Percentiles rank a stretch among this genome's conserved stretches.
Evolutionary conservation across 1,139 yeast genomes (phyloP).

Genomic region (Hansenula anomala): DNA sequence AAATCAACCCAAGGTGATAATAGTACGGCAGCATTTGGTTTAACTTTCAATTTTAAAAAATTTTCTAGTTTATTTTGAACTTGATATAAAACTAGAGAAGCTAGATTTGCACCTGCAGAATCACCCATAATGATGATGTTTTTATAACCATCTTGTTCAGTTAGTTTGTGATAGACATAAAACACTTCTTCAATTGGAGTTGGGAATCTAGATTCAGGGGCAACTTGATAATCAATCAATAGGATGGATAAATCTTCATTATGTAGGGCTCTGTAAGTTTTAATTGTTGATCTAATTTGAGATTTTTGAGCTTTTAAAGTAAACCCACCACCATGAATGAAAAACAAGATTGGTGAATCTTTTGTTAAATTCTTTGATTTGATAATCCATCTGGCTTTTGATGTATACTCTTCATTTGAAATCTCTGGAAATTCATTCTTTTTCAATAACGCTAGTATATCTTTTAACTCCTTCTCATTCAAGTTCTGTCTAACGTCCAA

Average conservation of each 20-base stretch:
- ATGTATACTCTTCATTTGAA: background rate
- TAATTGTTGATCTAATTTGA: conserved; percentile 16
- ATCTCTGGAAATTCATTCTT: background rate
- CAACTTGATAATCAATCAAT: conserved; percentile 35
- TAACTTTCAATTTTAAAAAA: conserved; percentile 28
- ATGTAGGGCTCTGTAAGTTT: conserved; percentile 29
- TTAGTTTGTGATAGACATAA: conserved; percentile 27
- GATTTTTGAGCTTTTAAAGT: conserved; percentile 24
- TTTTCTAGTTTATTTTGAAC: conserved; percentile 16
- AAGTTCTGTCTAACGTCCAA: background rate
- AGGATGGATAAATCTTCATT: conserved; percentile 26
- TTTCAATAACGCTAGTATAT: background rate
- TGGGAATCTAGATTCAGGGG: conserved; percentile 32
- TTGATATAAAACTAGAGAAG: conserved; percentile 19
- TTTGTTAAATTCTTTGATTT: conserved; percentile 17
- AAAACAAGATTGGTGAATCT: conserved; percentile 24
- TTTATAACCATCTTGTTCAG: conserved; percentile 24
- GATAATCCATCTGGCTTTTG: conserved; percentile 14
- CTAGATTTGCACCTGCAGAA: conserved; percentile 40
- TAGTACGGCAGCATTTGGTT: conserved; percentile 32
- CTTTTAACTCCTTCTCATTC: background rate
- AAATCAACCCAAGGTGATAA: conserved; percentile 42
- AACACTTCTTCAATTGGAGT: conserved; percentile 35
- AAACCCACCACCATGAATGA: conserved; percentile 41
- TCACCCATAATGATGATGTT: conserved; percentile 37